Evolutionary conservation across 441 rosid genomes (phyloP).

Genomic region (Euphorbia corollata): DNA sequence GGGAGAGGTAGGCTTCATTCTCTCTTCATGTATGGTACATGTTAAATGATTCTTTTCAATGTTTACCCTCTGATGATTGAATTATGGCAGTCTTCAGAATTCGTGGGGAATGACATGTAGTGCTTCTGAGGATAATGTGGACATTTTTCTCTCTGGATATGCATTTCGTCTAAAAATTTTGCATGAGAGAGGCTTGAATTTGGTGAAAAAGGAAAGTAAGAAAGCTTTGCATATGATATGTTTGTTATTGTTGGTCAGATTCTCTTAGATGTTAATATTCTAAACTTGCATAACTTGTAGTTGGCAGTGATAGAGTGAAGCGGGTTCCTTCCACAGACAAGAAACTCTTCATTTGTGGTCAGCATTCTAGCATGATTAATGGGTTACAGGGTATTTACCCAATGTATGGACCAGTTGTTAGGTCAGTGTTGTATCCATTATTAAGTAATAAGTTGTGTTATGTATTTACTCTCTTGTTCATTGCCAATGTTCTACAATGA

Average conservation of each 20-base stretch:
- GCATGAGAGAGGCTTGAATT: conserved; percentile 83
- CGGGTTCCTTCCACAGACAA: conserved; percentile 52
- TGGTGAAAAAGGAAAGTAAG: conserved; percentile 73
- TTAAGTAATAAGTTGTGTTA: background rate
- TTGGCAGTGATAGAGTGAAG: conserved; percentile 46
- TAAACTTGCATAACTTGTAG: conserved; percentile 31
- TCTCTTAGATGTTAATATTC: conserved; percentile 18
- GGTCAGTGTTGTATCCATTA: conserved; percentile 28
- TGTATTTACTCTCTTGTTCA: background rate
- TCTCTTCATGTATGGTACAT: conserved; percentile 12
- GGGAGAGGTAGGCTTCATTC: conserved; percentile 53
- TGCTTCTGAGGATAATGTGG: conserved; percentile 70
- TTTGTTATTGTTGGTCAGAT: background rate
- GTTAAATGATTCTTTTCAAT: background rate
- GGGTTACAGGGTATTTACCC: conserved; percentile 65
- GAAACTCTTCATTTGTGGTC: conserved; percentile 60
- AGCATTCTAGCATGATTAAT: conserved; percentile 93
- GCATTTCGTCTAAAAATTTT: conserved; percentile 74
- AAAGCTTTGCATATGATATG: conserved; percentile 20
- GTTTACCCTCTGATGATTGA: conserved; percentile 16
- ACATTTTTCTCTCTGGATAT: conserved; percentile 68
- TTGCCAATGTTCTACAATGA: too few species aligned
- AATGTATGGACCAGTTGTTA: conserved; percentile 62
- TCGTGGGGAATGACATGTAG: conserved; percentile 59
- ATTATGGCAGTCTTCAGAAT: conserved; percentile 56